These are phyloP conservation scores for Paraphoma chrysanthemicola DNA, from an alignment of 2,329 filamentous ascomycete genomes.

Conservation along the genomic window DNA sequence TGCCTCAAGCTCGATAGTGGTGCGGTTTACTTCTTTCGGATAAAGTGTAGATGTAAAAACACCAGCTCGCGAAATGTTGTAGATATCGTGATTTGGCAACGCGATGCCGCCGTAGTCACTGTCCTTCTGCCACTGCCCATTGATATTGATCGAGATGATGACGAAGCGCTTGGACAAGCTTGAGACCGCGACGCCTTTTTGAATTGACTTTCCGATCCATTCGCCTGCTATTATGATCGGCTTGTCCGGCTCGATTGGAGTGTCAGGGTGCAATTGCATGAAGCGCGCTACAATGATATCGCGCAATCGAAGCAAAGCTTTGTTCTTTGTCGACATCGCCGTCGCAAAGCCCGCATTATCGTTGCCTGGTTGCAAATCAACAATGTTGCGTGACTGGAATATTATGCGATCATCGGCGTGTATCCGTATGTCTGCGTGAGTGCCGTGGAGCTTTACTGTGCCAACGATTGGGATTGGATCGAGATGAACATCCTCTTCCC, in stretches of 20 bases:
- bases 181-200: conserved; percentile 34
- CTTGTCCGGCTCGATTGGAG: conserved; percentile 1
- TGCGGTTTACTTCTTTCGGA: conserved; percentile 14
- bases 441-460: conserved; percentile 44
- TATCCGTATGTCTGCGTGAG: conserved; percentile 41
- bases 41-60: conserved; percentile 24
- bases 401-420: conserved; percentile 23
- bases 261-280: conserved; percentile 20
- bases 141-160: conserved; percentile 35
- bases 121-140: conserved; percentile 33
- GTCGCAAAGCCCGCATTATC: conserved; percentile 36
- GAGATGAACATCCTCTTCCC: conserved; percentile 7
- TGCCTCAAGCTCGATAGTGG: conserved; percentile 15
- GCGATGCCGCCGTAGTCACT: conserved; percentile 27
- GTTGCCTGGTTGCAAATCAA: conserved; percentile 17
- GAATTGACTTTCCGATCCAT: conserved; percentile 38
- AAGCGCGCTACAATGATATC: conserved; percentile 25
- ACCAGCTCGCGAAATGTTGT: conserved; percentile 32
- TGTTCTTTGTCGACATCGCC: conserved; percentile 22
- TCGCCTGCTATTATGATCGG: conserved; percentile 39
- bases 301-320: conserved; percentile 22
- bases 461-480: conserved; percentile 29
- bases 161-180: conserved; percentile 34
- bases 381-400: conserved; percentile 34
- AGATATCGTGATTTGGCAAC: conserved; percentile 23